Evolutionary conservation across 441 rosid genomes (phyloP).

Genomic region (Pelargonium citronellum): DNA sequence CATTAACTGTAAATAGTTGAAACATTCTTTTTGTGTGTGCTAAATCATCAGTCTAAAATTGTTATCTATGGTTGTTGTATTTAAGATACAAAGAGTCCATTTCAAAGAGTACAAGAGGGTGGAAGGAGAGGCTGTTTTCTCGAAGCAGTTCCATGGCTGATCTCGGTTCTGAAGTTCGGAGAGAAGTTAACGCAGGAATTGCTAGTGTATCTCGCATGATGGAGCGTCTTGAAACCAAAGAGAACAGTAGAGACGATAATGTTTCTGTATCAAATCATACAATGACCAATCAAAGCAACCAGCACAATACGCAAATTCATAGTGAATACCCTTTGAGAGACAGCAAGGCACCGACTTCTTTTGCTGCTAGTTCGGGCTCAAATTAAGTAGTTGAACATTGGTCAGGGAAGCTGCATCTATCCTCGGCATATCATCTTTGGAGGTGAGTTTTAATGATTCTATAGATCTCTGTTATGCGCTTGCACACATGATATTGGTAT

Average conservation of each 20-base stretch:
- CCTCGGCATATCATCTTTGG: slow-evolving; percentile 54
- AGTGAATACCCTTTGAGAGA: slow-evolving; percentile 26
- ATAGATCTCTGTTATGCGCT: neutral
- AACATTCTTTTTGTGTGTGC: neutral
- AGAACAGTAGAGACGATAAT: slow-evolving; percentile 33
- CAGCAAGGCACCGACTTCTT: slow-evolving; percentile 15
- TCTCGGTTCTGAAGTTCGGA: slow-evolving; percentile 40
- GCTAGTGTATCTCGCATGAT: slow-evolving; percentile 43
- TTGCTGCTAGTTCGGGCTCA: slow-evolving; percentile 41
- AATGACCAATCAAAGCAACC: slow-evolving; percentile 26
- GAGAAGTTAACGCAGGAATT: slow-evolving; percentile 49
- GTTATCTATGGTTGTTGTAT: neutral
- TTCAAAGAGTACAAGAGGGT: slow-evolving; percentile 54
- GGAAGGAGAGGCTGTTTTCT: slow-evolving; percentile 57
- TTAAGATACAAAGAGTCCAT: slow-evolving; percentile 41
- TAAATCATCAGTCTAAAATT: no score
- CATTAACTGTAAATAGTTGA: neutral
- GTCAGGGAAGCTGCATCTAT: slow-evolving; percentile 30
- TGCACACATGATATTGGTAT: no score
- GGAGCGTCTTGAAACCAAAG: slow-evolving; percentile 52
- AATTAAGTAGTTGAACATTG: slow-evolving; percentile 22
- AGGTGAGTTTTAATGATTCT: slow-evolving; percentile 31
- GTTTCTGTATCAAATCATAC: slow-evolving; percentile 39
- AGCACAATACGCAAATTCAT: slow-evolving; percentile 15
- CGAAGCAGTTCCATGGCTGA: slow-evolving; percentile 50